Conservation (phyloP, 2,329 filamentous ascomycete species). For the Albifimbria verrucaria region DNA sequence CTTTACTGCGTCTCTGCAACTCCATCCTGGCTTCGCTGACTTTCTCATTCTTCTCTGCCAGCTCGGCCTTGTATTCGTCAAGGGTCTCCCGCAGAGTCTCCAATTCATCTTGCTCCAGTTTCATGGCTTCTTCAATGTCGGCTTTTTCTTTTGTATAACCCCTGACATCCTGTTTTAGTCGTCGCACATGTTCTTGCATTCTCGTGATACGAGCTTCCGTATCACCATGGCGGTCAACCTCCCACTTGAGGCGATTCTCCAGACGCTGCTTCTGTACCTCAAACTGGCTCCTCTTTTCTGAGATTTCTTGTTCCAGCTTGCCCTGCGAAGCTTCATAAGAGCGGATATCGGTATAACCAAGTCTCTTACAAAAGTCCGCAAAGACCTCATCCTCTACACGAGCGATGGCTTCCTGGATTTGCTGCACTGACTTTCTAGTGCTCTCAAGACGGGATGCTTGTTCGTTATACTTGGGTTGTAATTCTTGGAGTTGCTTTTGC, state of each 20-base stretch:
- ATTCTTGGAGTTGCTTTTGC: slow-evolving; percentile 69
- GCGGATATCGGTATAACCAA: slow-evolving; percentile 86
- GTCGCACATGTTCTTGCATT: slow-evolving; percentile 63
- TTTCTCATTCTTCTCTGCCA: slow-evolving; percentile 67
- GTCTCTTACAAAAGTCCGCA: slow-evolving; percentile 74
- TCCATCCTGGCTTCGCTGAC: slow-evolving; percentile 77
- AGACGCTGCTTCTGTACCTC: slow-evolving; percentile 78
- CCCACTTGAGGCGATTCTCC: slow-evolving; percentile 58
- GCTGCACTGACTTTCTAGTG: slow-evolving; percentile 45
- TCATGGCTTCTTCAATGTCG: slow-evolving; percentile 69
- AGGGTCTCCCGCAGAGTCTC: slow-evolving; percentile 72
- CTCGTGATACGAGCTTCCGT: slow-evolving; percentile 66
- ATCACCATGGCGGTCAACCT: slow-evolving; percentile 48
- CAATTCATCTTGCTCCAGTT: slow-evolving; percentile 70
- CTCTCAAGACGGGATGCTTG: slow-evolving; percentile 66
- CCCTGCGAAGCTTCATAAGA: slow-evolving; percentile 94
- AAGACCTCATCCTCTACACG: slow-evolving; percentile 89
- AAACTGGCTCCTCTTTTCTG: slow-evolving; percentile 82
- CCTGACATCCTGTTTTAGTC: slow-evolving; percentile 66
- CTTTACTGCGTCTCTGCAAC: slow-evolving; percentile 78
- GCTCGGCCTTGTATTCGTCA: slow-evolving; percentile 63
- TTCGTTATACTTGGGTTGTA: slow-evolving; percentile 74
- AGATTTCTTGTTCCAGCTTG: slow-evolving; percentile 84
- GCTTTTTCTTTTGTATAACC: slow-evolving; percentile 70
- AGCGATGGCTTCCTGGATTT: slow-evolving; percentile 62